Base-by-base conservation (phyloP, 2,329 filamentous ascomycete genomes). In the Colletotrichum salicis region DNA sequence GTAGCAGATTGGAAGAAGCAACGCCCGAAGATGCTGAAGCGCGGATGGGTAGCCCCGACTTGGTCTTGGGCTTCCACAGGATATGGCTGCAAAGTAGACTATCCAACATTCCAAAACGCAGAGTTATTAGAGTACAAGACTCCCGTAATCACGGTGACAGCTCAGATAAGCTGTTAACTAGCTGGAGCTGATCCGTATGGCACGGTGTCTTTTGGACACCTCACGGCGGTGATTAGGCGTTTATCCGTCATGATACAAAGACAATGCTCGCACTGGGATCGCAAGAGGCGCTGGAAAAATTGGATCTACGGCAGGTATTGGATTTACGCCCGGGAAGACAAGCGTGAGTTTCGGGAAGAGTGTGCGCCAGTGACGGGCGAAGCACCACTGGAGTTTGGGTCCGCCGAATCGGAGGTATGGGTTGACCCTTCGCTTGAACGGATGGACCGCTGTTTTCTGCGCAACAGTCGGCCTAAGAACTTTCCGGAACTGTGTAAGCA, bases 1-100 rank as follows among this genome's bases (percentile, higher is more conserved):
- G 60, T 69, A 24, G 66, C 66, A 1, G 61, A 58, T 0, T 69
- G 52, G 52, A 27, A 7, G n/a, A 1, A 52, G 19, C 55, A 37
- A 24, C 62, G 62, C 7, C 4, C 24, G 13, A 45, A 12, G 0
- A 64, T 64, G 0, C 41, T 64, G 3, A 2, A 12, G 10, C 51
- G 52, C 7, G 35, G 29, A 12, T 69, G 66, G 66, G 7, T 57
- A 5, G 60, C 66, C 4, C 66, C 66, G 6, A 58, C 66, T 22
- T 69, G 66, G 66, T 69, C 60, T 31, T 69, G 59, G 59, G 66
- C 66, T 12, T 64, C 66, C 51, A 58, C 52, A 2, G 59, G 59
- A 15, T 64, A 59, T 22, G 66, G 59, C 4, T 69, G 59, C 37
- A 54, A 69, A 15, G 66, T 69, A 13, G 52, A 29, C 27, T 64